Conservation (phyloP, 208 protist genomes). For the Leishmania guyanensis region DNA sequence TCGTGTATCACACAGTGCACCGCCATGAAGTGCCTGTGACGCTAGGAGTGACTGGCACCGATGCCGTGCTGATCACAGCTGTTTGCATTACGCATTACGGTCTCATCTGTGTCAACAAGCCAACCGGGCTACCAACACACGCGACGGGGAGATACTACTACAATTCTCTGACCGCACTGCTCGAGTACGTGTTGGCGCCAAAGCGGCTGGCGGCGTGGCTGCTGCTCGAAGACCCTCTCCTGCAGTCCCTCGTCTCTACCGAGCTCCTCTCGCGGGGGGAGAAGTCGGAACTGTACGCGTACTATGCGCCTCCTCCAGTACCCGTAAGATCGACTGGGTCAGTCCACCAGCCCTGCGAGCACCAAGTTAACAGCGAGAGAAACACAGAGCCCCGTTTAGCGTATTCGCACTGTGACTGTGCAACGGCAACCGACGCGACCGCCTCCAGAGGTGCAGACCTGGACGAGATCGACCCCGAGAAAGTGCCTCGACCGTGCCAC, state of each 20-base stretch:
- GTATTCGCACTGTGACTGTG: neutral
- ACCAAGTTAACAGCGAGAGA: neutral
- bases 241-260: conserved; percentile 79
- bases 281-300: conserved; percentile 58
- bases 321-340: neutral
- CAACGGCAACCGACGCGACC: neutral
- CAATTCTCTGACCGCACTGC: conserved; percentile 89
- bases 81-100: conserved; percentile 69
- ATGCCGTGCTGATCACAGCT: conserved; percentile 49
- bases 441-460: neutral
- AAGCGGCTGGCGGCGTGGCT: conserved; percentile 76
- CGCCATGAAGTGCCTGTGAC: conserved; percentile 93
- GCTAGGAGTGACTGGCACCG: conserved; percentile 60
- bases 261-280: conserved; percentile 39
- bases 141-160: conserved; percentile 91
- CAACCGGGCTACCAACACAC: conserved; percentile 85
- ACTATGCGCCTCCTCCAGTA: conserved; percentile 37
- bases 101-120: conserved; percentile 70
- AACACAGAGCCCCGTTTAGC: neutral
- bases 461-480: conserved; percentile 44
- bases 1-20: conserved; percentile 91
- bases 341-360: neutral
- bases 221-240: conserved; percentile 45
- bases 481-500: conserved; percentile 73
- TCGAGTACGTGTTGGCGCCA: conserved; percentile 89